A percentile compares a stretch with the other conserved stretches of the same genome.
Evolutionary conservation across 2,329 filamentous ascomycete genomes (phyloP).

Genomic region (Epichloe sp.): DNA sequence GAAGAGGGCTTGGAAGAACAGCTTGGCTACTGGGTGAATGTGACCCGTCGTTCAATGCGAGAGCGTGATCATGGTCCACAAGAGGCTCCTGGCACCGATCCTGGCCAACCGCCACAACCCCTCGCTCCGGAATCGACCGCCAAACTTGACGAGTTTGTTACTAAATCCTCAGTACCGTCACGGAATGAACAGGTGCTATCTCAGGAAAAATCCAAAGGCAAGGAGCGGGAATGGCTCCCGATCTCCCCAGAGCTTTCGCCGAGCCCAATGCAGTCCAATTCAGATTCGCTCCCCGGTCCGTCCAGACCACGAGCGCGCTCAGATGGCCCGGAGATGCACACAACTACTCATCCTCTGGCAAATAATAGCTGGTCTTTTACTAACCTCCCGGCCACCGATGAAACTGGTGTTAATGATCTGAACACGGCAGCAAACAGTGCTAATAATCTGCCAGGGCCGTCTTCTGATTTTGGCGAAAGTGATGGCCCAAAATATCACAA

Average conservation of each 20-base stretch:
- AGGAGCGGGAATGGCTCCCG: conserved; percentile 10
- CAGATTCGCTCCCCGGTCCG: conserved; percentile 9
- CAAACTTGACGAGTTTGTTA: not conserved
- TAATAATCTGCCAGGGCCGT: not conserved
- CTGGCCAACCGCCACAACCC: not conserved
- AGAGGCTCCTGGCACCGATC: not conserved
- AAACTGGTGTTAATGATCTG: conserved; percentile 6
- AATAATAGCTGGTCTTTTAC: conserved; percentile 51
- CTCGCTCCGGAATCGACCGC: not conserved
- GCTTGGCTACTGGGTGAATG: conserved; percentile 44
- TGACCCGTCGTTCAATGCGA: conserved; percentile 27
- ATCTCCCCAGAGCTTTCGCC: conserved; percentile 4
- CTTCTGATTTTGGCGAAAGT: not conserved
- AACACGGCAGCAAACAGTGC: not conserved
- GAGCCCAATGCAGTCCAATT: conserved; percentile 4
- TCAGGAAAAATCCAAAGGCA: conserved; percentile 13
- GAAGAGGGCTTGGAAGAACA: conserved; percentile 46
- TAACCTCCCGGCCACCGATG: conserved; percentile 19
- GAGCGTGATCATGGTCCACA: conserved; percentile 9
- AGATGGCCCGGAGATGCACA: conserved; percentile 36
- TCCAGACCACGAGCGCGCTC: conserved; percentile 40
- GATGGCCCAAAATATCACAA: not conserved
- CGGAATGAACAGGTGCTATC: not conserved
- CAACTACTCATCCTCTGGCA: conserved; percentile 36
- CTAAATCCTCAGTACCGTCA: not conserved